phyloP scores from a whole-genome alignment of 1,284 basidiomycete species.

The Ceratobasidium theobromae region DNA sequence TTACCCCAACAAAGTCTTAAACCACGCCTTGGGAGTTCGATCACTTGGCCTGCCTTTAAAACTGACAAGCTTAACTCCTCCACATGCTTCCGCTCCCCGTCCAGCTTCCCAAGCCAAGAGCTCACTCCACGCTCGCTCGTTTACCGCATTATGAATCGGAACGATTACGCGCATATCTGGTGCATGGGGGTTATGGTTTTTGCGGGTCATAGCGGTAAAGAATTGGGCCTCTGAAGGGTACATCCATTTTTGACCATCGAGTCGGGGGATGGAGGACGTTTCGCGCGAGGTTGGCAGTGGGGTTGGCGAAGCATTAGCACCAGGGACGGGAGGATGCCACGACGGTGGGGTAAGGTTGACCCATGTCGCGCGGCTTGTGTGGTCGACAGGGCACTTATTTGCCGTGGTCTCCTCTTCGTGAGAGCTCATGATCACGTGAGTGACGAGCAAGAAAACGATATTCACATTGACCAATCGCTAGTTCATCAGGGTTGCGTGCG shows the following conservation, averaged over 20 bases:
- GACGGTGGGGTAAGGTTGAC: constrained; percentile 45
- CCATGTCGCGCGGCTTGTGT: constrained; percentile 56
- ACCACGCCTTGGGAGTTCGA: constrained; percentile 77
- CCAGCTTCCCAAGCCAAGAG: constrained; percentile 88
- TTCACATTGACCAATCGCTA: not conserved
- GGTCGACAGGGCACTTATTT: constrained; percentile 72
- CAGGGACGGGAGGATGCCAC: constrained; percentile 43
- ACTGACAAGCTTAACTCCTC: constrained; percentile 79
- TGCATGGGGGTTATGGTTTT: constrained; percentile 81
- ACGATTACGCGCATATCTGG: constrained; percentile 94
- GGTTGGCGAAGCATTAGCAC: constrained; percentile 32
- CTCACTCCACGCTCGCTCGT: constrained; percentile 93
- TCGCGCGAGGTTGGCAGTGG: constrained; percentile 68
- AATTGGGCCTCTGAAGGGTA: constrained; percentile 99
- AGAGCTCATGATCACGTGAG: constrained; percentile 26
- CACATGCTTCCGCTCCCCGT: constrained; percentile 76
- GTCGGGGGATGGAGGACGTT: constrained; percentile 85
- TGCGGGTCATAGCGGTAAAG: constrained; percentile 92
- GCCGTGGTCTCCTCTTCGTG: constrained; percentile 36
- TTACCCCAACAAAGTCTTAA: constrained; percentile 84
- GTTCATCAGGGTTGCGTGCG: not conserved
- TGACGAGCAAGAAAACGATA: not conserved
- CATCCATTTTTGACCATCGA: constrained; percentile 72
- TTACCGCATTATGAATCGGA: constrained; percentile 98
- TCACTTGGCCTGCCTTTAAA: constrained; percentile 81